Base-by-base conservation (phyloP, 164 flowering plant species). In the Akebia trifoliata region DNA sequence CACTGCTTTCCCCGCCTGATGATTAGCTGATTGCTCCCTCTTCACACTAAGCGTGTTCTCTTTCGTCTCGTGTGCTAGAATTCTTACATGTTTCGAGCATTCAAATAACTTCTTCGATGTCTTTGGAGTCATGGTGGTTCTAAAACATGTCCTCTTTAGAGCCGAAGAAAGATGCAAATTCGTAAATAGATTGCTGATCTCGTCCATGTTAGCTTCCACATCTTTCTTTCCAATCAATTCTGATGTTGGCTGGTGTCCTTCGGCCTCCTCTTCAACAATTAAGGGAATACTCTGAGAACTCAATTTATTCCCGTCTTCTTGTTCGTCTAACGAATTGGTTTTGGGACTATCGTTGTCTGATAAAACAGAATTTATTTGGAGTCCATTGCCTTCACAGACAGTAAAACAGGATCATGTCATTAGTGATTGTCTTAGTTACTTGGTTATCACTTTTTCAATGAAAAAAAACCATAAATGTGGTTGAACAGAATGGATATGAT, bases 61-160 rank as follows among this genome's bases (percentile, higher is more conserved):
- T 30, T 57, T 45, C 60, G 30, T 57, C 0, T 20, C 20, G 14
- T 6, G n/a, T 20, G 36, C 60, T 3, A 3, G 10, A 6, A 26
- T 12, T 26, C 14, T 8, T n/a, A n/a, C n/a, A 17, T 32, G 38
- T 31, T 25, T 47, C 21, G 8, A 6, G 20, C 11, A 12, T 15
- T 32, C 56, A 21, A 52, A 11, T 52, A 26, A 34, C 40, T 52
- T 52, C 56, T 18, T 21, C 2, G 42, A 28, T n/a, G 40, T 37
- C 20, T 2, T 52, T 35, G 24, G 42, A 18, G 9, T 35, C 39
- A 21, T 14, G 56, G 42, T 35, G 28, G 26, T 17, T 35, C 28
- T 21, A 1, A 11, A 11, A 21, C 56, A 24, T 32, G 42, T 32
- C 56, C 56, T 10, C 20, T 35, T 52, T 1, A 35, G 11, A 8